Evolutionary conservation across 108 stramenopile species (phyloP), one percentile per base, ranked within the genome.

Genomic region (Poteriospumella lacustris): DNA sequence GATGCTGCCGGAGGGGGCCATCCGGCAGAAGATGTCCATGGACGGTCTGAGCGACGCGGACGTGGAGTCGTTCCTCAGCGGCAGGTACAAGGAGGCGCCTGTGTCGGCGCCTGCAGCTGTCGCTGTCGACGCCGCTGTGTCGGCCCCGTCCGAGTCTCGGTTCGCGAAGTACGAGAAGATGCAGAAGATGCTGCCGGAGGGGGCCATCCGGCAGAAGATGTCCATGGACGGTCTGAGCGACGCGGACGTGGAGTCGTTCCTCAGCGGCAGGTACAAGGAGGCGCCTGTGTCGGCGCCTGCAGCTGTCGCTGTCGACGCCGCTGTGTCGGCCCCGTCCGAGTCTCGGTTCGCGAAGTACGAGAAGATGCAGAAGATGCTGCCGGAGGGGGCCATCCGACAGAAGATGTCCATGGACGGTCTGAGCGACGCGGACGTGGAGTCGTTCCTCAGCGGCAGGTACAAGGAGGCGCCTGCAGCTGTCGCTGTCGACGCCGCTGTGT

Each of bases 121-220:
- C 36, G 60, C 60, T 12, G 31, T 33, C 33, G 29, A 26, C 36
- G 33, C 15, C 28, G 29, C 60, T 64, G 33, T 34, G 36, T 26
- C 60, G 5, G 29, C 60, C 3, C 33, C 36, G 60, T 26, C 36
- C 3, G 60, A 64, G 28, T 26, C 28, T 5, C 60, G 60, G 3
- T 64, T 34, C 36, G 60, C 60, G 31, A 64, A 64, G 31, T 64
- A 64, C 31, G 60, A 3, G 28, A 64, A 33, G 31, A 64, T 64
- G 60, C 28, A 33, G 60, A 64, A 3, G 5, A 64, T 64, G 60
- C 31, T 64, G 3, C 60, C 60, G 28, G 60, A 64, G 36, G 60
- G 60, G 36, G 60, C 60, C 36, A 34, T 64, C 3, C 3, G 60
- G 36, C 60, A 64, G 60, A 64, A 64, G 31, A 64, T 64, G 60